Conservation (phyloP, 352 stramenopile species). For the Phytophthora chlamydospora region DNA sequence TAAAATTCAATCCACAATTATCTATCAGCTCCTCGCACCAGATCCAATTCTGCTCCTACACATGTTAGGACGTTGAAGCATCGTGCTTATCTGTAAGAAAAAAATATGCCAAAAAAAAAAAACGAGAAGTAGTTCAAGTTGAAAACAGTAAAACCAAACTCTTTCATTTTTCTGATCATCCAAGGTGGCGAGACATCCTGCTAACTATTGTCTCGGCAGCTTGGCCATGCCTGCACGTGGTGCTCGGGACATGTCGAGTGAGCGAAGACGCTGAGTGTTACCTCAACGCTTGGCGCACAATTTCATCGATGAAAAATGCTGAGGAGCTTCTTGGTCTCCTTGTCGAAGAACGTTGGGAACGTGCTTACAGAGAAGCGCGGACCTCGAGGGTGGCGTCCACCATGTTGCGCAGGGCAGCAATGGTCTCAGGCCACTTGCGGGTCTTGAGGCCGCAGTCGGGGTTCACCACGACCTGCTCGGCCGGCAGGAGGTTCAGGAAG, state of each 20-base stretch:
- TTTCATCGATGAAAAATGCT: conserved; percentile 32
- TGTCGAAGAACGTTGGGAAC: background rate
- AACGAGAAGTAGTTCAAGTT: too few relatives aligned
- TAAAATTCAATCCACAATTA: conserved; percentile 34
- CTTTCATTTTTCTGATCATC: conserved; percentile 39
- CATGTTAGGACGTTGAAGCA: conserved; percentile 2
- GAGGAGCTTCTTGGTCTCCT: conserved; percentile 31
- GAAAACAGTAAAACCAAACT: conserved; percentile 41
- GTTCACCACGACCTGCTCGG: conserved; percentile 88
- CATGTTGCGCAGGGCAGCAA: conserved; percentile 90
- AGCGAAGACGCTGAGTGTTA: conserved; percentile 34
- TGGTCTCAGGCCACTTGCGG: conserved; percentile 92
- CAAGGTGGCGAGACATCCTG: conserved; percentile 46
- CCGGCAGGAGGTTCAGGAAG: conserved; percentile 84
- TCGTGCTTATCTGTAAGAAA: too few relatives aligned
- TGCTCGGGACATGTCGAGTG: conserved; percentile 39
- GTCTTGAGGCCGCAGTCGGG: conserved; percentile 95
- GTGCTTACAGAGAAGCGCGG: conserved; percentile 60
- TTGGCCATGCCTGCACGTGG: conserved; percentile 35
- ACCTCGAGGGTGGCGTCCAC: conserved; percentile 83
- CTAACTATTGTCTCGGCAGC: conserved; percentile 45
- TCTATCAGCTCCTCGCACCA: conserved; percentile 26
- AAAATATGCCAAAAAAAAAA: too few relatives aligned
- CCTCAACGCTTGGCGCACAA: conserved; percentile 36
- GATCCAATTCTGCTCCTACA: conserved; percentile 30